Conservation (phyloP, 2,329 filamentous ascomycete species). For the Exophiala bonariae region DNA sequence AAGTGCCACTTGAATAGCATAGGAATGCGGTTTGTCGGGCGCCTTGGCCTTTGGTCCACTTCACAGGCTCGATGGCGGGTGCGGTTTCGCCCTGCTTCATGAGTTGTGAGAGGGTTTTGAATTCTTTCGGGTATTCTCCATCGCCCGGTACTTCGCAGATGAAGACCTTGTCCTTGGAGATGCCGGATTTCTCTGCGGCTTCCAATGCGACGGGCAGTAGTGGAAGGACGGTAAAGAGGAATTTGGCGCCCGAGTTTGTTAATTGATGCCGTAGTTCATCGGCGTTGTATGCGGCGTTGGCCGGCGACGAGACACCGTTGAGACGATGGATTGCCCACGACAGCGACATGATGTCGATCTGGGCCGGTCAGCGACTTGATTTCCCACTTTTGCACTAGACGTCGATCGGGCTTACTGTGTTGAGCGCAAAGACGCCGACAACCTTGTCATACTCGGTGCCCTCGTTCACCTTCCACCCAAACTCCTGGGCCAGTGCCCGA, state of each 20-base stretch:
- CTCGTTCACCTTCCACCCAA: slow-evolving; percentile 68
- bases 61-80: slow-evolving; percentile 40
- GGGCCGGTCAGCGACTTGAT: slow-evolving; percentile 2
- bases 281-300: slow-evolving; percentile 72
- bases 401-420: slow-evolving; percentile 60
- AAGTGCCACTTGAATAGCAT: slow-evolving; percentile 79
- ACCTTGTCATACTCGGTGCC: slow-evolving; percentile 82
- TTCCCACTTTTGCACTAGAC: not conserved
- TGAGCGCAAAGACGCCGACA: slow-evolving; percentile 73
- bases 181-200: slow-evolving; percentile 63
- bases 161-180: slow-evolving; percentile 66
- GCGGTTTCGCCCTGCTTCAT: slow-evolving; percentile 58
- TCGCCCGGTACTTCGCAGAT: slow-evolving; percentile 63
- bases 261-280: slow-evolving; percentile 72
- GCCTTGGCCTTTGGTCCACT: slow-evolving; percentile 43
- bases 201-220: slow-evolving; percentile 64
- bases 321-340: slow-evolving; percentile 73
- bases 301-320: slow-evolving; percentile 71
- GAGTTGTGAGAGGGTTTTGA: slow-evolving; percentile 67
- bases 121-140: slow-evolving; percentile 35
- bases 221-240: slow-evolving; percentile 70
- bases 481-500: slow-evolving; percentile 66
- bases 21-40: slow-evolving; percentile 70
- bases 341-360: slow-evolving; percentile 74
- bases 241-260: slow-evolving; percentile 66